Base-by-base conservation (phyloP, 495 filamentous ascomycete species). In the Penicillium desertorum region DNA sequence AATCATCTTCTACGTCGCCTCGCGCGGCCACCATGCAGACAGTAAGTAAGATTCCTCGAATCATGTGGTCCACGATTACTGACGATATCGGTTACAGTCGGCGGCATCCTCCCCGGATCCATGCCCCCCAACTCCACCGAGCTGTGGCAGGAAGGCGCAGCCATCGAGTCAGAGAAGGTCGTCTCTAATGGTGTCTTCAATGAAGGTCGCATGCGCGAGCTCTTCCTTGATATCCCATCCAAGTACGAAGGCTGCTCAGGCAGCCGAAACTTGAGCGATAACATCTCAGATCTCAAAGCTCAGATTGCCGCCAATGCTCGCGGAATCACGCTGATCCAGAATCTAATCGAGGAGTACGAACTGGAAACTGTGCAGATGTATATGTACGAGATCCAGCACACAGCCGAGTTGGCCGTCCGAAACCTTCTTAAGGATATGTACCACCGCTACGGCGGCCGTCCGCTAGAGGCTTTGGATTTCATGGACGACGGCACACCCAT, bases 401-500 rank as follows among this genome's bases (percentile, higher is more conserved):
- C 96, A 56, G 94, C 94, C 16, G 92, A 96, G 67, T 73, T 83
- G 2, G 89, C 88, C 60, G 94, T 98, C 1, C 83, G 91, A 51
- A 87, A 83, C 52, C 82, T 98, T 3, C 81, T 98, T 16, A 95
- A 89, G 64, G 76, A 83, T 0, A 84, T 97, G n/a, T 81, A 86
- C 65, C 83, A 85, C 64, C 79, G 87, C 16, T 96, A 96, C 66
- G 78, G 86, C 63, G 89, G 91, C 34, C 78, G 84, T 51, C 86
- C 91, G 17, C 79, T 98, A 3, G 90, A 93, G 25, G 88, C 94
- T 0, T 78, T 87, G 4, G 94, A 98, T 66, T 91, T 88, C 73
- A 98, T 98, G 94, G 94, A 98, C 69, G 93, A 98, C 69, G 94
- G 94, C 36, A 90, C 86, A 20, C 92, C 92, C 0, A 97, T 98